A percentile compares a stretch with the other conserved stretches of the same genome.
Conservation (phyloP, 306 rosid genomes). For the Gillenia trifoliata region DNA sequence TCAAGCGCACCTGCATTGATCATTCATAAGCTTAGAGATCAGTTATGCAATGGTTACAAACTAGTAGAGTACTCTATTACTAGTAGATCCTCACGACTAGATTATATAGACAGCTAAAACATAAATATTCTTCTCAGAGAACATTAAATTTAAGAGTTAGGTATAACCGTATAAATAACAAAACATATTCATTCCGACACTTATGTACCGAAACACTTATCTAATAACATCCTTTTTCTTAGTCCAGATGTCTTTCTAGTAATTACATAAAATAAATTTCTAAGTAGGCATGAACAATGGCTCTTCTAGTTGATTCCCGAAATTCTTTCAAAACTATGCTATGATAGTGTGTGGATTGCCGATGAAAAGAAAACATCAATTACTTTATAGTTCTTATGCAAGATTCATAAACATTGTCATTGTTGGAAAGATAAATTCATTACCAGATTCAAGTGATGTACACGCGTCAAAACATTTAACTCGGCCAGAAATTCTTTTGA, state of each 20-base stretch:
- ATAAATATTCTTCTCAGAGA: not conserved
- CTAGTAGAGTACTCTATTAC: not conserved
- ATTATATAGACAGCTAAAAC: not conserved
- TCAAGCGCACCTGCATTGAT: conserved; percentile 78
- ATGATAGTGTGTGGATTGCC: not conserved
- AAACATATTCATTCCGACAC: not conserved
- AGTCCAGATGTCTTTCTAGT: not conserved
- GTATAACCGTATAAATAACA: not conserved
- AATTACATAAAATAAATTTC: not conserved
- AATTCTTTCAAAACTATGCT: not conserved
- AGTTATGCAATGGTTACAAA: not conserved
- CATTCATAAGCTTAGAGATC: not conserved
- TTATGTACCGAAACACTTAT: not conserved
- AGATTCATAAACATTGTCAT: not conserved
- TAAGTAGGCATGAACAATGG: no score
- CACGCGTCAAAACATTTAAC: conserved; percentile 76
- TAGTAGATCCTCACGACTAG: not conserved
- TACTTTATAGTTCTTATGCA: not conserved
- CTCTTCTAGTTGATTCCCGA: not conserved
- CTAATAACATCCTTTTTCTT: not conserved
- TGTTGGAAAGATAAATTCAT: conserved; percentile 8
- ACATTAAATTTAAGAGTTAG: not conserved
- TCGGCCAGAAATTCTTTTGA: conserved; percentile 84
- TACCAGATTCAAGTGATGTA: conserved; percentile 94
- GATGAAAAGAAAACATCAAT: not conserved